Percentiles rank a stretch among this genome's conserved stretches.
Conservation (phyloP, 129 eudicot species). For the Helichrysum umbraculigerum region DNA sequence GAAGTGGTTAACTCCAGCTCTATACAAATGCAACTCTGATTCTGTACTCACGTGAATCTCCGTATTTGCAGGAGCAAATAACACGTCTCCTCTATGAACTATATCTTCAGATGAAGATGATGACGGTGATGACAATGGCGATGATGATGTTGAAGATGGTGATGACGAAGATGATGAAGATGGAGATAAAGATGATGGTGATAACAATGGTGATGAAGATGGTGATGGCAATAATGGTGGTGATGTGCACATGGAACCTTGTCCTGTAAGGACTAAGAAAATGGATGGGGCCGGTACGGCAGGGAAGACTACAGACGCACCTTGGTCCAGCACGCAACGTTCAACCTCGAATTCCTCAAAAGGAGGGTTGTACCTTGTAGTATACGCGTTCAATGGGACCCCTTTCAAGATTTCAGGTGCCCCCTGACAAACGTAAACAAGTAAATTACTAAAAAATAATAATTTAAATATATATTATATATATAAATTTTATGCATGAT, state of each 20-base stretch:
- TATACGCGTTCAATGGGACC: conserved; percentile 41
- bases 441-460: neutral
- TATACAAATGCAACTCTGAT: conserved; percentile 53
- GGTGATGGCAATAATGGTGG: conserved; percentile 15
- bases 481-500: neutral
- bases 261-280: conserved; percentile 59
- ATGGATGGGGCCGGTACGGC: conserved; percentile 68
- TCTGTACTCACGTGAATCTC: conserved; percentile 43
- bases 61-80: conserved; percentile 68
- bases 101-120: conserved; percentile 32
- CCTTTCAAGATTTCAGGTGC: conserved; percentile 70
- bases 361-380: conserved; percentile 70
- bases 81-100: conserved; percentile 67
- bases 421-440: conserved; percentile 45
- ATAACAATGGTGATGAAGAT: neutral
- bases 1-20: conserved; percentile 71
- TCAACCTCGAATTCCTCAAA: conserved; percentile 94
- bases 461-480: neutral
- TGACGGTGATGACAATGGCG: conserved; percentile 1
- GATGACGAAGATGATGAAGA: neutral
- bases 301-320: conserved; percentile 50
- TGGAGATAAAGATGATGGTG: conserved; percentile 3
- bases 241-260: conserved; percentile 47
- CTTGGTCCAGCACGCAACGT: conserved; percentile 48
- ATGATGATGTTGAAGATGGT: neutral